Conservation (phyloP, 805 yeast genomes). For the Candida caryicola region DNA sequence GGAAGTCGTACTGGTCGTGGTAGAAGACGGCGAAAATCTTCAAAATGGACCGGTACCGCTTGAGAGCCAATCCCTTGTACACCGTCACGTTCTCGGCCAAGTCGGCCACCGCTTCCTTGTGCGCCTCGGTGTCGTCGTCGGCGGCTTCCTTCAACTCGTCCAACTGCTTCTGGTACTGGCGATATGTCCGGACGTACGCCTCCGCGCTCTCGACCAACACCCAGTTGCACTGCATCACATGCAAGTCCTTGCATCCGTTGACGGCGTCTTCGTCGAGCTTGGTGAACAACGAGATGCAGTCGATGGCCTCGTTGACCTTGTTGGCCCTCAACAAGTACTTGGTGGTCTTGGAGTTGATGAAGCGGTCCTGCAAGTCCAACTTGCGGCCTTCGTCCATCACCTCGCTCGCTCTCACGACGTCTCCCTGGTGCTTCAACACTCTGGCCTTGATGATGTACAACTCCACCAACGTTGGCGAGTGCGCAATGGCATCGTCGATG, state of each 20-base stretch:
- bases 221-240: slow-evolving; percentile 90
- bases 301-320: slow-evolving; percentile 69
- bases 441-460: slow-evolving; percentile 77
- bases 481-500: slow-evolving; percentile 62
- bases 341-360: slow-evolving; percentile 82
- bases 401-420: slow-evolving; percentile 58
- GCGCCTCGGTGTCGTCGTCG: slow-evolving; percentile 21
- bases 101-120: slow-evolving; percentile 19
- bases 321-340: slow-evolving; percentile 80
- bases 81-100: slow-evolving; percentile 44
- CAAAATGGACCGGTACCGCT: slow-evolving; percentile 67
- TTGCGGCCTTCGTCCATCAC: slow-evolving; percentile 67
- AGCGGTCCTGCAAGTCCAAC: slow-evolving; percentile 85
- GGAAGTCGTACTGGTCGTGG: slow-evolving; percentile 92
- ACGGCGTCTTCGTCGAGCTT: slow-evolving; percentile 68
- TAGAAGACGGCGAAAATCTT: slow-evolving; percentile 67
- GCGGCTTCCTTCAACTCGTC: slow-evolving; percentile 12
- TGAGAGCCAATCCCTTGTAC: slow-evolving; percentile 69
- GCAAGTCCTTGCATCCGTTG: slow-evolving; percentile 86
- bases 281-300: slow-evolving; percentile 74
- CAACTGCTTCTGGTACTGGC: slow-evolving; percentile 20
- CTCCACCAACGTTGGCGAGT: slow-evolving; percentile 85
- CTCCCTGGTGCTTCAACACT: slow-evolving; percentile 69
- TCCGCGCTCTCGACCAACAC: slow-evolving; percentile 82
- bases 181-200: slow-evolving; percentile 63